A percentile compares a stretch with the other conserved stretches of the same genome.
phyloP scores from a whole-genome alignment of 2,329 filamentous ascomycete genomes.

The Thielaviopsis musarum region DNA sequence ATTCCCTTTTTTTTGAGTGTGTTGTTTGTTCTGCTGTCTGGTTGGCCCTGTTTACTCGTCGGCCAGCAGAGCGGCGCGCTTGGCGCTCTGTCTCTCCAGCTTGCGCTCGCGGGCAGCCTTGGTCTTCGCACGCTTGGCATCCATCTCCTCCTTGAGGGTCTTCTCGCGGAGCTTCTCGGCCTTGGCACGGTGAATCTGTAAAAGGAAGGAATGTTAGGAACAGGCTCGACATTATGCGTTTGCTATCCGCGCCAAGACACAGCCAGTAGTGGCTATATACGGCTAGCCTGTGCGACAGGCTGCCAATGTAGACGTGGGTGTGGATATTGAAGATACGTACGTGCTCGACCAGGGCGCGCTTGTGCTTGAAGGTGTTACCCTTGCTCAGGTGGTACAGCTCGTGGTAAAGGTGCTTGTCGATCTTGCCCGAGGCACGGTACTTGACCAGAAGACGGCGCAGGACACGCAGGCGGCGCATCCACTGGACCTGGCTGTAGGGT shows the following conservation, averaged over 20 bases:
- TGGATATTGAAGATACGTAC: conserved; percentile 43
- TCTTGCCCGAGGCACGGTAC: conserved; percentile 99
- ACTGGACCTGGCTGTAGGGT: conserved; percentile 68
- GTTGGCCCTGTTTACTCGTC: conserved; percentile 27
- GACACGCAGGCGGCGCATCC: conserved; percentile 99
- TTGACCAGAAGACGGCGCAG: conserved; percentile 98
- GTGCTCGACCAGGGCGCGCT: conserved; percentile 98
- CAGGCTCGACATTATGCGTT: not conserved
- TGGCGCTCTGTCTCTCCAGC: conserved; percentile 76
- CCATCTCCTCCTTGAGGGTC: conserved; percentile 97
- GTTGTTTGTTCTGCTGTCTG: conserved; percentile 12
- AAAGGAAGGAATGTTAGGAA: not conserved
- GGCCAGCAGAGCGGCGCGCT: conserved; percentile 75
- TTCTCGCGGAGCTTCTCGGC: conserved; percentile 96
- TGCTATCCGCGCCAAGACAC: not conserved
- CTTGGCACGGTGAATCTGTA: conserved; percentile 98
- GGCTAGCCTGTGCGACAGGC: not conserved
- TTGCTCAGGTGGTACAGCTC: conserved; percentile 99
- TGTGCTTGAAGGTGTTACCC: conserved; percentile 99
- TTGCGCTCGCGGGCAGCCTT: conserved; percentile 99
- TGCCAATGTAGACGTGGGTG: not conserved
- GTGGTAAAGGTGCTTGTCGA: conserved; percentile 99
- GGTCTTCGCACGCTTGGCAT: conserved; percentile 99
- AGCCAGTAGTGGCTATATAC: not conserved
- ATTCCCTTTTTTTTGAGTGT: conserved; percentile 12